phyloP scores from a whole-genome alignment of 805 yeast species.

The Vanderwaltozyma yarrowii region DNA sequence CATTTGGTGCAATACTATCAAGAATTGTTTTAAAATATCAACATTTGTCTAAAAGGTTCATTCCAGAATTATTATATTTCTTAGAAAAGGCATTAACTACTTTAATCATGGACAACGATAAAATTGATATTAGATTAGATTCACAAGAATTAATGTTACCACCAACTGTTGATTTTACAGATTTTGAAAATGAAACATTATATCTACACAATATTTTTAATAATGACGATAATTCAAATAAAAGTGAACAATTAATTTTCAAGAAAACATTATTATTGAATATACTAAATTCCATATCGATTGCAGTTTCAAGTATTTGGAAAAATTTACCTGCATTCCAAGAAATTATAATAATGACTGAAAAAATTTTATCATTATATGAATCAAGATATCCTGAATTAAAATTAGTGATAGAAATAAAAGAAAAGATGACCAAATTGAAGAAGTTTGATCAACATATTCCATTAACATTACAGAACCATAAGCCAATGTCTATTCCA shows the following conservation, averaged over 20 bases:
- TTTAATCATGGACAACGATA: slow-evolving; percentile 21
- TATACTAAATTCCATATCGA: slow-evolving; percentile 24
- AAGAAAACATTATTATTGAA: slow-evolving; percentile 21
- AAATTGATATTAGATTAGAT: slow-evolving; percentile 13
- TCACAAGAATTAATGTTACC: slow-evolving; percentile 13
- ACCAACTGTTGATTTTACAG: slow-evolving; percentile 4
- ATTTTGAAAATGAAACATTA: slow-evolving; percentile 5
- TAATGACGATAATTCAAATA: slow-evolving; percentile 14
- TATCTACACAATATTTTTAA: slow-evolving; percentile 12
- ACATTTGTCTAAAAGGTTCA: slow-evolving; percentile 62
- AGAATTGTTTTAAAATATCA: slow-evolving; percentile 65
- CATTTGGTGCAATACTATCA: slow-evolving; percentile 56
- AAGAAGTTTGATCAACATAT: slow-evolving; percentile 42
- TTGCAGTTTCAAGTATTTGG: slow-evolving; percentile 36
- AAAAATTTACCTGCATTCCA: slow-evolving; percentile 50
- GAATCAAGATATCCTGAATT: slow-evolving; percentile 29
- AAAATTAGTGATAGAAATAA: slow-evolving; percentile 27
- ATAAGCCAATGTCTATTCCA: slow-evolving; percentile 74
- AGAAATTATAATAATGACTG: slow-evolving; percentile 47
- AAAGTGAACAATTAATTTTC: slow-evolving; percentile 13
- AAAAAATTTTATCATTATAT: slow-evolving; percentile 33
- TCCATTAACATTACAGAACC: slow-evolving; percentile 76
- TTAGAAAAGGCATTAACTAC: slow-evolving; percentile 41
- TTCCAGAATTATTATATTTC: slow-evolving; percentile 68
- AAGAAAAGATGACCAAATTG: slow-evolving; percentile 40